These are phyloP conservation scores for Ganoderma multipileum DNA, from an alignment of 1,284 basidiomycete species.

Conservation along the genomic window DNA sequence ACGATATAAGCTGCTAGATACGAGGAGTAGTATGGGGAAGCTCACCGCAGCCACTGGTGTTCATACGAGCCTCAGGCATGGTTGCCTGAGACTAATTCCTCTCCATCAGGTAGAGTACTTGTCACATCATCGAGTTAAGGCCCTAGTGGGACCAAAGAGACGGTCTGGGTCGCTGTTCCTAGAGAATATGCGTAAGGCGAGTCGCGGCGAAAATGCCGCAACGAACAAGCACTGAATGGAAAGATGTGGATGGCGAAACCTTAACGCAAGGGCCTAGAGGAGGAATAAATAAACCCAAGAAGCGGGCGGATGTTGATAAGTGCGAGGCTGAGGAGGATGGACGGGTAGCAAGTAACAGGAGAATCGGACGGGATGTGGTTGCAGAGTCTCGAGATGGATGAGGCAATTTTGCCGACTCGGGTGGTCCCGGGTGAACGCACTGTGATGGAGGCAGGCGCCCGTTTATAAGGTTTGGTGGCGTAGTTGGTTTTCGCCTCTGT, in stretches of 20 bases:
- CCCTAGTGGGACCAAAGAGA: too few species aligned
- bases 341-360: too few species aligned
- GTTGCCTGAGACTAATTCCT: background rate
- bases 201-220: background rate
- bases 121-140: too few species aligned
- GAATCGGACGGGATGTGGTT: too few species aligned
- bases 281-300: background rate
- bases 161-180: too few species aligned
- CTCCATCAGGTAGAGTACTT: too few species aligned
- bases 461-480: slow-evolving; percentile 51
- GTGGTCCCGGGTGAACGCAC: background rate
- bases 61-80: background rate
- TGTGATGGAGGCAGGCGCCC: background rate
- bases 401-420: too few species aligned
- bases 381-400: too few species aligned
- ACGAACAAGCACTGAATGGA: background rate
- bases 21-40: background rate
- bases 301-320: too few species aligned
- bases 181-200: too few species aligned
- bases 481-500: slow-evolving; percentile 85
- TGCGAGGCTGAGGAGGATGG: too few species aligned
- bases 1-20: background rate
- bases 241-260: background rate
- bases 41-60: background rate
- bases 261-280: background rate